phyloP scores from a whole-genome alignment of 2,329 filamentous ascomycete genomes.

The Aspergillus neoniger region DNA sequence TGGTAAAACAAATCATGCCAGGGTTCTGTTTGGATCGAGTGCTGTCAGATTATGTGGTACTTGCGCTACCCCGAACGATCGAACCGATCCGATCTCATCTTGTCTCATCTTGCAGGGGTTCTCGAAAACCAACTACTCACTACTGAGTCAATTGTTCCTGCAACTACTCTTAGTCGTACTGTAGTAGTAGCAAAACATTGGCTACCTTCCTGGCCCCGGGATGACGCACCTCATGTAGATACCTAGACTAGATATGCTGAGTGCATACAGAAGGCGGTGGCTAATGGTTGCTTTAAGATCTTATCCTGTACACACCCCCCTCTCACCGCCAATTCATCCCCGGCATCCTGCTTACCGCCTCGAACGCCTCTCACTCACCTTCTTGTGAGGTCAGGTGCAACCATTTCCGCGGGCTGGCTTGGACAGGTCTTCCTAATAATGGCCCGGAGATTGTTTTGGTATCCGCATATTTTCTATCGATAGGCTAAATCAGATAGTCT shows the following conservation, averaged over 20 bases:
- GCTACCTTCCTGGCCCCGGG: not conserved
- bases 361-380: not conserved
- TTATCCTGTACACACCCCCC: not conserved
- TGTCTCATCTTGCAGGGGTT: conserved; percentile 10
- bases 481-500: not conserved
- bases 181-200: not conserved
- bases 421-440: not conserved
- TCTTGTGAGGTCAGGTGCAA: not conserved
- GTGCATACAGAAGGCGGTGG: not conserved
- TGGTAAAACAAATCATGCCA: not conserved
- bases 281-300: not conserved
- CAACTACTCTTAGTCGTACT: not conserved
- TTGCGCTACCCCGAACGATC: not conserved
- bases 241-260: no score
- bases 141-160: not conserved
- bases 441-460: not conserved
- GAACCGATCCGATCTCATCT: conserved; percentile 10
- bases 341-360: not conserved
- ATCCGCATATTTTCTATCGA: not conserved
- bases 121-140: not conserved
- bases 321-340: conserved; percentile 2
- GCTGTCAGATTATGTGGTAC: not conserved
- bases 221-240: not conserved
- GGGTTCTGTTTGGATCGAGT: not conserved
- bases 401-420: not conserved